These are phyloP conservation scores for Kluyveromyces nonfermentans DNA, from an alignment of 805 yeast genomes.

Conservation along the genomic window DNA sequence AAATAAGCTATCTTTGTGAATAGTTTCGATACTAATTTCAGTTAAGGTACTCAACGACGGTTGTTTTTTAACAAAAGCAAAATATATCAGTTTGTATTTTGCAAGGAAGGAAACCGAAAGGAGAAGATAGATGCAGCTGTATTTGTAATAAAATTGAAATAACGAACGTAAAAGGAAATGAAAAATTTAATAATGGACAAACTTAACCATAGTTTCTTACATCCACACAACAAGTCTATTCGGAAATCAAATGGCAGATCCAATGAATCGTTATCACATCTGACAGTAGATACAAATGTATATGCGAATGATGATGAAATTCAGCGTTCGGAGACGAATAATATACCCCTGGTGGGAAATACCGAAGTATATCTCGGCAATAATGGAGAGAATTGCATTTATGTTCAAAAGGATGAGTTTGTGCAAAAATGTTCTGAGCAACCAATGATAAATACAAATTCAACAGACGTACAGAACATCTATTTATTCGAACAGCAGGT, in stretches of 20 bases:
- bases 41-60: no score
- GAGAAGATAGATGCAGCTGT: no score
- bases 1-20: no score
- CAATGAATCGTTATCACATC: background rate
- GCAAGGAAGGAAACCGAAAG: background rate
- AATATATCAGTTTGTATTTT: no score
- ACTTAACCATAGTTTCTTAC: slow-evolving; percentile 13
- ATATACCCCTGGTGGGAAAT: slow-evolving; percentile 6
- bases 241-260: background rate
- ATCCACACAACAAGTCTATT: slow-evolving; percentile 5
- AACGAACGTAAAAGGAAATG: background rate
- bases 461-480: slow-evolving; percentile 3
- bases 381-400: background rate
- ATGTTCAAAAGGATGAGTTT: background rate
- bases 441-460: slow-evolving; percentile 2
- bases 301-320: background rate
- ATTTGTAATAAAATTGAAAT: background rate
- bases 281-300: background rate
- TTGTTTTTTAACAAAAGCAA: no score
- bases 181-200: slow-evolving; percentile 14
- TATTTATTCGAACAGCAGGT: slow-evolving; percentile 4
- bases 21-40: no score
- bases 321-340: background rate
- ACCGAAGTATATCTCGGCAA: slow-evolving; percentile 1
- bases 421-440: background rate